Base-by-base conservation (phyloP, 768 basidiomycete genomes). In the Peribolospora baueri region DNA sequence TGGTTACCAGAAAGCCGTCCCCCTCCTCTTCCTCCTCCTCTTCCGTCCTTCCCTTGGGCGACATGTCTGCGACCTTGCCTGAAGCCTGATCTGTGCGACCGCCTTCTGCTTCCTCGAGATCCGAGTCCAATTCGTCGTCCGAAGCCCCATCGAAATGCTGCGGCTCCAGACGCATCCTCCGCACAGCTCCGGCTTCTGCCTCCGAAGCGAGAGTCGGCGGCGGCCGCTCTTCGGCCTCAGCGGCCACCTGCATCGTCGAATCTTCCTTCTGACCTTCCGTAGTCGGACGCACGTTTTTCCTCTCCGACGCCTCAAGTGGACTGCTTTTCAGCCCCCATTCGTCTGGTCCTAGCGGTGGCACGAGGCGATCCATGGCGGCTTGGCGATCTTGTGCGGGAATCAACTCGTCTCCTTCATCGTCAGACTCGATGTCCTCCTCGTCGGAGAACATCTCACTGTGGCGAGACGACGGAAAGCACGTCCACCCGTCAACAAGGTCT, bases 71-170 rank as follows among this genome's bases (percentile, higher is more conserved):
- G 25, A 25, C 25, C 25, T 25, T 25, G 25, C 25, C 25, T 25
- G 25, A 25, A 25, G 25, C 25, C 25, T 25, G 25, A 25, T 25
- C 25, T 1, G 25, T 25, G 25, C 25, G 25, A 25, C 25, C 25
- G 25, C 25, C 1, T 1, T 14, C 42, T 11, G 51, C 59, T 11
- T 65, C 70, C 14, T 70, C 74, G 42, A 79, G 81, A 50, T 78
- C 77, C 4, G 51, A 55, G 53, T 81, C 80, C 0, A 77, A 79
- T 61, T 86, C 84, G 59, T 88, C 85, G 61, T 88, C 86, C 2
- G 88, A 93, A 64, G 56, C 85, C 2, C 93, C 93, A 50, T 98
- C 93, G 63, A 80, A 97, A 61, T 73, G 73, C 62, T 95, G 80
- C 37, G 84, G 78, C 7, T 80, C 71, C 46, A 97, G 72, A 55